A percentile compares a stretch with the other conserved stretches of the same genome.
Evolutionary conservation across 768 basidiomycete species (phyloP).

Genomic region (Artomyces pyxidatus): DNA sequence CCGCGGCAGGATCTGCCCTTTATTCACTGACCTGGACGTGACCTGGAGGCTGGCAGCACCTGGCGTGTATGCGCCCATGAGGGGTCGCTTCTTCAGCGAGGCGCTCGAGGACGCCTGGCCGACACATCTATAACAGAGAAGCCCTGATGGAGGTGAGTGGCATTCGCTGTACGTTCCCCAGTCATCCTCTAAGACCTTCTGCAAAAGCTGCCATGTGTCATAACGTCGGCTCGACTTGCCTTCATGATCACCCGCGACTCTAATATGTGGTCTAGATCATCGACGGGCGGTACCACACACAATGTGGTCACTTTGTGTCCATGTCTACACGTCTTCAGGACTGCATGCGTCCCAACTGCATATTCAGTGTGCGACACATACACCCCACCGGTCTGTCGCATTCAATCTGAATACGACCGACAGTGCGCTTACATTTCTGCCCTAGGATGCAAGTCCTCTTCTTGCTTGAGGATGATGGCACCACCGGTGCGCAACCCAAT

Average conservation of each 20-base stretch:
- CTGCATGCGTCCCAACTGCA: slow-evolving; percentile 15
- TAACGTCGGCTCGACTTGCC: slow-evolving; percentile 11
- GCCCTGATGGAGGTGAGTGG: neutral
- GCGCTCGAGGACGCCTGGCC: neutral
- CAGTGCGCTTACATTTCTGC: neutral
- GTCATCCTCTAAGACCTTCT: slow-evolving; percentile 1
- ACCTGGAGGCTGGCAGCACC: neutral
- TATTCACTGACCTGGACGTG: neutral
- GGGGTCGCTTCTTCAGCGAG: neutral
- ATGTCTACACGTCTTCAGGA: slow-evolving; percentile 21
- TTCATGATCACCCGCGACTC: neutral
- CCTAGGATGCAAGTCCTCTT: slow-evolving; percentile 6
- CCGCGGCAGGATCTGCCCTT: neutral
- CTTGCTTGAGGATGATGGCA: slow-evolving; percentile 18
- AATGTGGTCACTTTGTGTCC: slow-evolving; percentile 19
- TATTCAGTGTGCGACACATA: slow-evolving; percentile 18
- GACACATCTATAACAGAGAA: neutral
- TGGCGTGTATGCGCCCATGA: neutral
- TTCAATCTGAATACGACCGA: neutral
- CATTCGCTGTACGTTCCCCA: too few relatives aligned
- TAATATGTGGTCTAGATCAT: slow-evolving; percentile 13
- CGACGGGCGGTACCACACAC: slow-evolving; percentile 19
- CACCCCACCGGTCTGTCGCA: slow-evolving; percentile 15
- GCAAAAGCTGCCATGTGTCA: slow-evolving; percentile 14
- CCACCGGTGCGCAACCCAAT: slow-evolving; percentile 20